Percentiles rank a stretch among this genome's conserved stretches.
phyloP scores from a whole-genome alignment of 768 basidiomycete species.

The Boletus vinaceobasis region DNA sequence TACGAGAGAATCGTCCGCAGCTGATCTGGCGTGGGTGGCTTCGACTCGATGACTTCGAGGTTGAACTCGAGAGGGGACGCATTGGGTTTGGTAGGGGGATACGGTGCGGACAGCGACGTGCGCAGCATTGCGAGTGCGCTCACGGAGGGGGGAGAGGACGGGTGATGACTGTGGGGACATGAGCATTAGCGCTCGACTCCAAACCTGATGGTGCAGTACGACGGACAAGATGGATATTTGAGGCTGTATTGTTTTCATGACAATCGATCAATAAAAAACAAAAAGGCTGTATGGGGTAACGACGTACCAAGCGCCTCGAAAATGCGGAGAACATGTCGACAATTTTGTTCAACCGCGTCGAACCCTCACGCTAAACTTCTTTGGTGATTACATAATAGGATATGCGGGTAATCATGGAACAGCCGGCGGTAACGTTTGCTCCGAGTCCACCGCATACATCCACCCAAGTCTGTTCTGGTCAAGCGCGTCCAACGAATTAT shows the following conservation, averaged over 20 bases:
- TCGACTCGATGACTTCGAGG: slow-evolving; percentile 65
- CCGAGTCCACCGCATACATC: no score
- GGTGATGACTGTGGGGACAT: slow-evolving; percentile 59
- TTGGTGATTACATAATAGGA: slow-evolving; percentile 12
- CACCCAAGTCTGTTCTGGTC: no score
- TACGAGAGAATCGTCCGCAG: slow-evolving; percentile 64
- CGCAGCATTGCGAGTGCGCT: slow-evolving; percentile 60
- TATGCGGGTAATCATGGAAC: background rate
- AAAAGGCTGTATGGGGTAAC: background rate
- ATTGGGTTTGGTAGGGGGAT: slow-evolving; percentile 48
- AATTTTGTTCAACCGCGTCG: background rate
- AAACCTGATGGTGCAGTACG: background rate
- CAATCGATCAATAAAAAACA: background rate
- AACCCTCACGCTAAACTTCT: no score
- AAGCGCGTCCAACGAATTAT: background rate
- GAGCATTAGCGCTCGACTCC: no score
- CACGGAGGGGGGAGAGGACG: slow-evolving; percentile 60
- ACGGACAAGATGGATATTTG: slow-evolving; percentile 68
- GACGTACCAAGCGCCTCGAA: slow-evolving; percentile 33
- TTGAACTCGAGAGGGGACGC: slow-evolving; percentile 61
- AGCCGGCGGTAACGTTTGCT: background rate
- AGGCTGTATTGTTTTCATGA: slow-evolving; percentile 36
- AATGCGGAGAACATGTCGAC: slow-evolving; percentile 37
- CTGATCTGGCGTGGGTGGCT: slow-evolving; percentile 65
- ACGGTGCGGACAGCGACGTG: slow-evolving; percentile 55